phyloP scores from a whole-genome alignment of 2,329 filamentous ascomycete species.

The Coniochaeta sp. region DNA sequence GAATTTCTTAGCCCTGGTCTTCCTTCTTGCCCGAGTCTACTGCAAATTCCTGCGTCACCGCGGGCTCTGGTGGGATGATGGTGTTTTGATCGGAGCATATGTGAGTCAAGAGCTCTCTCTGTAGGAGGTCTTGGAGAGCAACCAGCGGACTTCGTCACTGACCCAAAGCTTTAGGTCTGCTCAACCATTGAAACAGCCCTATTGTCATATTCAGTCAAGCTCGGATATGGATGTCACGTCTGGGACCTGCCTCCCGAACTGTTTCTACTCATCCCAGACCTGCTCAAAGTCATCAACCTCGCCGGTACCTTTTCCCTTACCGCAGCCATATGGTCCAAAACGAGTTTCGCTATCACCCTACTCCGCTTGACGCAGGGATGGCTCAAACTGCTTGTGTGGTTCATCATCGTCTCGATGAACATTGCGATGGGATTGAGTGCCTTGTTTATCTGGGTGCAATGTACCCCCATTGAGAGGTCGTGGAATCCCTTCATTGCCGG shows the following conservation, averaged over 20 bases:
- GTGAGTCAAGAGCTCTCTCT: constrained; percentile 7
- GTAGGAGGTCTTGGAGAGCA: background rate
- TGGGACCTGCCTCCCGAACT: constrained; percentile 10
- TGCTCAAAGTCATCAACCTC: constrained; percentile 13
- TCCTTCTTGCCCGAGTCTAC: constrained; percentile 11
- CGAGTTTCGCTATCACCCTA: constrained; percentile 22
- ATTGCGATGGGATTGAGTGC: constrained; percentile 14
- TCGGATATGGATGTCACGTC: constrained; percentile 16
- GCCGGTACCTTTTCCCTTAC: constrained; percentile 16
- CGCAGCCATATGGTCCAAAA: constrained; percentile 21
- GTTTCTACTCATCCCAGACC: constrained; percentile 11
- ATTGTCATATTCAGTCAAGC: constrained; percentile 8
- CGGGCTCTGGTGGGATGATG: constrained; percentile 18
- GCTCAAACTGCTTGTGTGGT: constrained; percentile 14
- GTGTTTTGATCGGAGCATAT: constrained; percentile 15
- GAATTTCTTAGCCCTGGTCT: background rate
- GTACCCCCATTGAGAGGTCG: constrained; percentile 10
- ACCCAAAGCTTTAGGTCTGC: constrained; percentile 6
- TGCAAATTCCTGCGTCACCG: constrained; percentile 14
- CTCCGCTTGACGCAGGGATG: constrained; percentile 17
- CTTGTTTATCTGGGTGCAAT: constrained; percentile 15
- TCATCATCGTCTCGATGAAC: constrained; percentile 17
- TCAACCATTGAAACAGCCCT: constrained; percentile 10
- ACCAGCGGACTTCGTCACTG: background rate
- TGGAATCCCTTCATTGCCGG: constrained; percentile 7